Evolutionary conservation across 1,284 basidiomycete species (phyloP).

Genomic region (Trichosporon sp.): DNA sequence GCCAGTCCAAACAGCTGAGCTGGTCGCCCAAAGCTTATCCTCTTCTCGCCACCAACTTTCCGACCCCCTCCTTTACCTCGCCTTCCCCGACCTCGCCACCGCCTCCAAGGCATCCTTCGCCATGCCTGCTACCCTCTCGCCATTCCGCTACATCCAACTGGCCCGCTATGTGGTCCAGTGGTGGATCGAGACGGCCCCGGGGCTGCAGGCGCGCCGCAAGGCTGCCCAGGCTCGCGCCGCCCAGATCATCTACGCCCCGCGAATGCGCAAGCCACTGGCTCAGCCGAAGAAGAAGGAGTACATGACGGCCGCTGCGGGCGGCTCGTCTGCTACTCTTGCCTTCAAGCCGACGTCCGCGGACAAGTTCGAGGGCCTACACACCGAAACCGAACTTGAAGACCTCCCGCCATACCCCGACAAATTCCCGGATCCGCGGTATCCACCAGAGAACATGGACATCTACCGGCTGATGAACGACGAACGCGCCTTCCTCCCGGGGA

Average conservation of each 20-base stretch:
- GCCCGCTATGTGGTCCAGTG: constrained; percentile 47
- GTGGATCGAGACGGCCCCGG: constrained; percentile 45
- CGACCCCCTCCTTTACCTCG: constrained; percentile 3
- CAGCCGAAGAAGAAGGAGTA: constrained; percentile 6
- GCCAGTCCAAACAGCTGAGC: constrained; percentile 23
- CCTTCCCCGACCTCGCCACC: background rate
- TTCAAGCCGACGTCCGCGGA: background rate
- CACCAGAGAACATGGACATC: constrained; percentile 58
- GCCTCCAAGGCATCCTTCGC: background rate
- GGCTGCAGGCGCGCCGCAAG: constrained; percentile 35
- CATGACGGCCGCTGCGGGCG: constrained; percentile 7
- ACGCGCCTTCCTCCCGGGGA: constrained; percentile 65
- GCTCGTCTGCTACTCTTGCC: constrained; percentile 1
- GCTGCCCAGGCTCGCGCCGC: constrained; percentile 34
- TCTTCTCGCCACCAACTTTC: constrained; percentile 19
- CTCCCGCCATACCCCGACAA: constrained; percentile 23
- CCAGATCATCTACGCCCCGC: constrained; percentile 28
- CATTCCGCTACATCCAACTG: constrained; percentile 50
- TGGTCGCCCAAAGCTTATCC: constrained; percentile 21
- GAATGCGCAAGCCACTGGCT: constrained; percentile 11
- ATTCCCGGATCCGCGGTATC: constrained; percentile 41
- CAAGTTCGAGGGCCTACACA: constrained; percentile 8
- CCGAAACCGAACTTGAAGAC: constrained; percentile 19
- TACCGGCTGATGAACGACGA: constrained; percentile 74
- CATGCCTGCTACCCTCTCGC: constrained; percentile 49